These are phyloP conservation scores for Elaeis guineensis DNA, from an alignment of 176 grass and related monocot genomes.

Conservation along the genomic window DNA sequence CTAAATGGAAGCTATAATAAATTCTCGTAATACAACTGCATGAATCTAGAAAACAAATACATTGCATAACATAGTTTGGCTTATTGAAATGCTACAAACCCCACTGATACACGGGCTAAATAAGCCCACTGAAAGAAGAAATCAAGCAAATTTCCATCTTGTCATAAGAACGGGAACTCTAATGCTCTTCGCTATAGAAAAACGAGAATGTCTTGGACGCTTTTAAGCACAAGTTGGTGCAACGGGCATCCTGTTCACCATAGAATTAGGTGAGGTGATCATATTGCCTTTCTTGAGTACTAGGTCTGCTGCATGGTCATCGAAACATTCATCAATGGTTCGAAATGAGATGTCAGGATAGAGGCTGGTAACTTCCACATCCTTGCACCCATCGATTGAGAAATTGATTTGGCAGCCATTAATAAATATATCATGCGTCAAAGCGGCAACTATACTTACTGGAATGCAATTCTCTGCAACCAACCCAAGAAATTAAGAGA, in stretches of 20 bases:
- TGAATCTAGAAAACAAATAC: too few relatives aligned
- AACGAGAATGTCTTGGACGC: neutral
- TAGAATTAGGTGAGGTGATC: neutral
- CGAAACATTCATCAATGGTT: constrained; percentile 57
- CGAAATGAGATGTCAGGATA: constrained; percentile 48
- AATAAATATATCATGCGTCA: constrained; percentile 89
- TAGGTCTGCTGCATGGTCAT: constrained; percentile 28
- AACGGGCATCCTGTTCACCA: constrained; percentile 14
- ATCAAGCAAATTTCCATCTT: too few relatives aligned
- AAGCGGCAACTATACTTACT: constrained; percentile 58
- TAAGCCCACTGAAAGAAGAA: too few relatives aligned
- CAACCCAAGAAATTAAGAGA: neutral
- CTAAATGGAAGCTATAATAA: too few relatives aligned
- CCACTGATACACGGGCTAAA: too few relatives aligned
- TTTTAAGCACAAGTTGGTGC: constrained; percentile 20
- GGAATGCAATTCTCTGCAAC: constrained; percentile 48
- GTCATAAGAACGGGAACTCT: too few relatives aligned
- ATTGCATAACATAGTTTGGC: too few relatives aligned
- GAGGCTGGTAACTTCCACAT: constrained; percentile 47
- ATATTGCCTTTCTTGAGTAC: constrained; percentile 18
- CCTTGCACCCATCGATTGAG: constrained; percentile 20
- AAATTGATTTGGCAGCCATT: constrained; percentile 65
- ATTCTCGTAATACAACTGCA: too few relatives aligned
- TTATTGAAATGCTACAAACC: too few relatives aligned
- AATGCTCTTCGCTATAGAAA: too few relatives aligned